Evolutionary conservation across 352 stramenopile species (phyloP).

Genomic region (Phytopythium sindhum): DNA sequence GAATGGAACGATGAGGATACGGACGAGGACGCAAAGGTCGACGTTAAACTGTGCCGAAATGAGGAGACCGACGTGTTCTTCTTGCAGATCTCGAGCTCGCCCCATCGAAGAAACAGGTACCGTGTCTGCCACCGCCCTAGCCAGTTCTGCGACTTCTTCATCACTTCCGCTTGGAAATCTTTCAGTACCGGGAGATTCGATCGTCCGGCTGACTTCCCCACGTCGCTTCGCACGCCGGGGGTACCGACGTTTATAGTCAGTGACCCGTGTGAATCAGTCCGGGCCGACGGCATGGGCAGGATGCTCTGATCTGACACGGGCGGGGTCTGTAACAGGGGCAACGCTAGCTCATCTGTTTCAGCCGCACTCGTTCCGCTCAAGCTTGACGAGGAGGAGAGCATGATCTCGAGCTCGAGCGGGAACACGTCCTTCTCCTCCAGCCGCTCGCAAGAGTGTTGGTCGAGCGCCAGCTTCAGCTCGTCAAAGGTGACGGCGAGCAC

Average conservation of each 20-base stretch:
- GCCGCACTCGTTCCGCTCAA: conserved; percentile 1
- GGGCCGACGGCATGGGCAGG: neutral
- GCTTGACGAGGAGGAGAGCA: neutral
- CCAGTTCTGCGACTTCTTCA: conserved; percentile 71
- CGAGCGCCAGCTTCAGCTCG: conserved; percentile 33
- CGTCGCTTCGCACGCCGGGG: conserved; percentile 1
- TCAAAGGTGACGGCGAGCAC: conserved; percentile 23
- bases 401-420: conserved; percentile 25
- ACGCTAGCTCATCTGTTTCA: conserved; percentile 16
- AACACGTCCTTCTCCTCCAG: conserved; percentile 35
- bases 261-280: neutral
- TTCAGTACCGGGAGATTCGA: conserved; percentile 19
- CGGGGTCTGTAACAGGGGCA: conserved; percentile 13
- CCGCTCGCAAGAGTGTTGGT: conserved; percentile 29
- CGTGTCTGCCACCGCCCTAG: conserved; percentile 51
- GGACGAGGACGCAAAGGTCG: conserved; percentile 6
- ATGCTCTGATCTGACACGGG: neutral
- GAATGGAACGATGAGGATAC: conserved; percentile 5
- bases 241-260: neutral
- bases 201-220: neutral
- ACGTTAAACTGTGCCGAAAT: conserved; percentile 26
- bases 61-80: conserved; percentile 18
- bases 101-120: conserved; percentile 45
- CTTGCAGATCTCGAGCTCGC: conserved; percentile 54
- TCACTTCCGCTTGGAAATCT: conserved; percentile 47